Percentiles rank a stretch among this genome's conserved stretches.
Conservation (phyloP, 768 basidiomycete species). For the Pisolithus orientalis region DNA sequence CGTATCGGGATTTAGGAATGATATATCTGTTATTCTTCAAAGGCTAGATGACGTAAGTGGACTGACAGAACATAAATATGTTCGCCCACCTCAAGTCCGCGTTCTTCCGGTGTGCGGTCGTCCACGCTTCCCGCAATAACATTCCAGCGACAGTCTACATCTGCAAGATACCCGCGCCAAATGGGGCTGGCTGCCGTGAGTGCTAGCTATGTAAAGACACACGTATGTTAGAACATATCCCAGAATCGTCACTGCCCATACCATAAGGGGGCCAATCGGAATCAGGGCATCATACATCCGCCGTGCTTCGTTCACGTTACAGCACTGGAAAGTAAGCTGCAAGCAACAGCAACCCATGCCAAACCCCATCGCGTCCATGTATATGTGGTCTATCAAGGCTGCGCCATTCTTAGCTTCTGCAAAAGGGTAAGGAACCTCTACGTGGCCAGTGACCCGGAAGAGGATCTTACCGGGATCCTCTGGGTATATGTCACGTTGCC, state of each 20-base stretch:
- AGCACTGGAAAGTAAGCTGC: constrained; percentile 96
- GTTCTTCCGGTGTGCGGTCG: constrained; percentile 92
- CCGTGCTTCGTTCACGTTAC: constrained; percentile 87
- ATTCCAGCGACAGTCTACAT: constrained; percentile 98
- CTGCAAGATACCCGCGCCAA: constrained; percentile 91
- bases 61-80: constrained; percentile 3
- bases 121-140: constrained; percentile 99
- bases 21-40: constrained; percentile 63
- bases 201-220: constrained; percentile 61
- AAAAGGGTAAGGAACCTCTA: neutral
- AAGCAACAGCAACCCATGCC: constrained; percentile 99
- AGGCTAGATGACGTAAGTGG: constrained; percentile 44
- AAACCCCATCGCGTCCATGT: constrained; percentile 99
- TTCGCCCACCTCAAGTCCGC: constrained; percentile 65
- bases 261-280: constrained; percentile 93
- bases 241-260: constrained; percentile 28
- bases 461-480: constrained; percentile 70
- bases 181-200: constrained; percentile 91
- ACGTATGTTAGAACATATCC: neutral
- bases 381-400: constrained; percentile 85
- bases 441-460: neutral
- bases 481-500: constrained; percentile 73
- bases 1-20: constrained; percentile 97
- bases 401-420: constrained; percentile 87
- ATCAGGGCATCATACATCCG: constrained; percentile 95